Base-by-base conservation (phyloP, 306 rosid genomes). In the Prunus fruticosa region DNA sequence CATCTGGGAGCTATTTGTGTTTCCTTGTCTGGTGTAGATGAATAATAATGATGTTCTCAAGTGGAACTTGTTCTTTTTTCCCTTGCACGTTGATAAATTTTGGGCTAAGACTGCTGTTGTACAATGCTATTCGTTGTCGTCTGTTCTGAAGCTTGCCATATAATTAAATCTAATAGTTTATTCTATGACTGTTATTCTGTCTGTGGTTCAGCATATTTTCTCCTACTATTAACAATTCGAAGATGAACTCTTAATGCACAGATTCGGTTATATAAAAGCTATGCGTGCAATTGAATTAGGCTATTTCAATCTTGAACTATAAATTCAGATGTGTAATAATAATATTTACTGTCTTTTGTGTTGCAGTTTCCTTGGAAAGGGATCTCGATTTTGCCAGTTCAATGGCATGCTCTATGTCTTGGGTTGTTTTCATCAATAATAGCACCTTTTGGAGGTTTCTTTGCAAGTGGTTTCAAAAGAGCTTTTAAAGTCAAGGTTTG, bases 361-460 rank as follows among this genome's bases (percentile, higher is more conserved):
- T 19, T 78, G 78, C 93, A 96, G 98, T 86, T 91, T 85, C 88
- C 93, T 70, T 89, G 99, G 98, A 87, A 89, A 80, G 96, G 88
- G 81, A 72, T 93, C 49, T 80, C 94, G 19, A 84, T 96, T 75
- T 78, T 96, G 76, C 98, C 91, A 51, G 88, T 96, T 81, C 98
- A 96, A 67, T 91, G 96, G 93, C 99, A 96, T 81, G 97, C 97
- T 70, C 73, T 93, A 72, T 91, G 86, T 78, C 80, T 92, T 73
- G 99, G 99, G 57, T 88, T 92, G 84, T 96, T 96, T 89, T 92
- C 99, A 74, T 92, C 97, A 57, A 88, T 96, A 68, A 92, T 96
- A 70, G 99, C 99, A 76, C 99, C 99, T 74, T 96, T 96, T 75
- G 99, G 99, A 68, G 99, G 99, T 78, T 96, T 96, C 96, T 93